Evolutionary conservation across 768 basidiomycete genomes (phyloP), one percentile per base, ranked within the genome.

Genomic region (Lactarius deliciosus): DNA sequence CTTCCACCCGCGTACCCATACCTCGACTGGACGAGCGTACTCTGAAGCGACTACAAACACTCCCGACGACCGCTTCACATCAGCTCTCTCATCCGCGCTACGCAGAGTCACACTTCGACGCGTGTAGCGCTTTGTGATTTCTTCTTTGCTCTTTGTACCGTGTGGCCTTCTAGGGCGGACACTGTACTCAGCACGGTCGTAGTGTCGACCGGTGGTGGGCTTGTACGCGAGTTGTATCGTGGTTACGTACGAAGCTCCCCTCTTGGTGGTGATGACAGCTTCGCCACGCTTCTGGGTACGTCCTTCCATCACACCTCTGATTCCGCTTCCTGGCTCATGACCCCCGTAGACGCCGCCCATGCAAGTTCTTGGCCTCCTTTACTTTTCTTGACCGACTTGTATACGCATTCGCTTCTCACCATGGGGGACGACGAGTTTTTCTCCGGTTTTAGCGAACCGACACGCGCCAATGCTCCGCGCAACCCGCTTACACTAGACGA

Each of bases 361-460:
- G 78, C 77, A 0, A 30, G 75, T 0, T 75, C 79, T 11, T 94
- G 91, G 86, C 82, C 88, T 0, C 81, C 90, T 2, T 76, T 98
- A 1, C 78, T 98, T 9, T 83, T 97, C 63, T 83, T 96, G 9
- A 82, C 85, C 1, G 89, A 96, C 60, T 75, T 97, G 13, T 96
- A 97, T 76, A 83, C 86, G 2, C 91, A 96, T 66, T 85, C 88
- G 1, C 83, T 98, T 38, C 80, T 94, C 38, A 94, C 94, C 0
- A 92, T 98, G 83, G 92, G 92, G 1, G 97, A 99, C 72, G 96
- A 98, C 76, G 97, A 98, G 75, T 98, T 98, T 79, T 97, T 97
- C 74, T 85, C 86, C 11, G 40, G 61, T 32, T 36, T 11, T 40
- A 72, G 6, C 32, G 57, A 0, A 71, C 75, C 28, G 73, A 72